phyloP scores from a whole-genome alignment of 1,284 basidiomycete species.

The Exobasidium rhododendri region DNA sequence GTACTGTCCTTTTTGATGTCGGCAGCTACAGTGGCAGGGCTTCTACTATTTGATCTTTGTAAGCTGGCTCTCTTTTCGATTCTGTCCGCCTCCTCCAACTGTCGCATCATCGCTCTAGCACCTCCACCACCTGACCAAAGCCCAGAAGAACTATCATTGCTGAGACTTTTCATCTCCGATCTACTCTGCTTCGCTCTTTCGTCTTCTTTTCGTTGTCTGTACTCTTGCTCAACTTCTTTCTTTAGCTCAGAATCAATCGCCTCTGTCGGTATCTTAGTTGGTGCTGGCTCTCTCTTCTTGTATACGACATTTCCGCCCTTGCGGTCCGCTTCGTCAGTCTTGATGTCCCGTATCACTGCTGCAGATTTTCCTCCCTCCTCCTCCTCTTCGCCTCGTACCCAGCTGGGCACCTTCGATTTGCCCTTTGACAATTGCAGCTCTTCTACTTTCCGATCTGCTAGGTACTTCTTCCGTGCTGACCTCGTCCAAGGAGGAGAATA shows the following conservation, averaged over 20 bases:
- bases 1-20: background rate
- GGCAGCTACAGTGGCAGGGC: background rate
- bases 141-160: background rate
- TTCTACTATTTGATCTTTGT: background rate
- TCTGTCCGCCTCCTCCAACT: constrained; percentile 10
- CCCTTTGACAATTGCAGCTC: background rate
- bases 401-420: background rate
- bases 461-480: constrained; percentile 9
- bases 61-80: constrained; percentile 6
- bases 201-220: constrained; percentile 2
- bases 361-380: background rate
- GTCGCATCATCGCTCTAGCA: constrained; percentile 13
- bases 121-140: constrained; percentile 4
- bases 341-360: background rate
- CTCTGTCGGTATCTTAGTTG: background rate
- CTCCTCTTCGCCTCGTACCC: background rate
- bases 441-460: constrained; percentile 12
- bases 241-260: background rate
- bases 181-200: background rate
- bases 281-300: background rate
- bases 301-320: constrained; percentile 1
- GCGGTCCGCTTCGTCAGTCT: constrained; percentile 3
- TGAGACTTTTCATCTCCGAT: constrained; percentile 7
- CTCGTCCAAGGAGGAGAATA: constrained; percentile 4
- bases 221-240: constrained; percentile 6